Evolutionary conservation across 176 grass and related monocot species (phyloP), one percentile per base, ranked within the genome.

Genomic region (Canna indica): DNA sequence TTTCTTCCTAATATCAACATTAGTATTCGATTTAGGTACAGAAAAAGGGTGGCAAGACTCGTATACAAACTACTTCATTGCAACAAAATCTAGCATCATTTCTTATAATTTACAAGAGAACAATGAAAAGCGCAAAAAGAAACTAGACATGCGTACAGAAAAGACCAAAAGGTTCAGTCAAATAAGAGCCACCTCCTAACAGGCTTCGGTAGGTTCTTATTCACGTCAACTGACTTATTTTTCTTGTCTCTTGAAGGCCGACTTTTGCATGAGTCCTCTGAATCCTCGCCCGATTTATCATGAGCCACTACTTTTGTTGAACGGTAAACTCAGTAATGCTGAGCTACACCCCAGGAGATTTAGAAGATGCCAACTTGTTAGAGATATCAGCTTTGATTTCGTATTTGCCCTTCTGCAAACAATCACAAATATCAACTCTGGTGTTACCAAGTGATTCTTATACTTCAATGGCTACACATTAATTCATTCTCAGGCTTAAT

Each of bases 171-270:
- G 74, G 1, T 68, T 71, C 70, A 92, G 53, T 84, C 80, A 3
- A 97, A 97, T 1, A 83, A 77, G 53, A 92, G 59, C 27, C 84
- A 78, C 7, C 88, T 86, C 16, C 93, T 80, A 61, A 74, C 28
- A 47, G 84, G 79, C 69, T 90, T 90, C 22, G 88, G 77, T 26
- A 87, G 25, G 67, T 32, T 67, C 72, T 87, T 76, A 72, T 50
- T 44, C 45, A 77, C 48, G 73, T 85, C 86, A 76, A 58, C 75
- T 31, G 74, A 78, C 68, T 68, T 88, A 69, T 83, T 85, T 26
- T 46, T 80, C 32, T 71, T 69, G 7, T 72, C 74, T n/a, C 72
- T 84, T 0, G 44, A 4, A n/a, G 70, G 42, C 0, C 46, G 67
- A 58, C 84, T 80, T 56, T 13, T 66, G 24, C 0, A 36, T 10